These are phyloP conservation scores for Metahyphopichia silvanorum DNA, from an alignment of 805 yeast species.

Conservation along the genomic window DNA sequence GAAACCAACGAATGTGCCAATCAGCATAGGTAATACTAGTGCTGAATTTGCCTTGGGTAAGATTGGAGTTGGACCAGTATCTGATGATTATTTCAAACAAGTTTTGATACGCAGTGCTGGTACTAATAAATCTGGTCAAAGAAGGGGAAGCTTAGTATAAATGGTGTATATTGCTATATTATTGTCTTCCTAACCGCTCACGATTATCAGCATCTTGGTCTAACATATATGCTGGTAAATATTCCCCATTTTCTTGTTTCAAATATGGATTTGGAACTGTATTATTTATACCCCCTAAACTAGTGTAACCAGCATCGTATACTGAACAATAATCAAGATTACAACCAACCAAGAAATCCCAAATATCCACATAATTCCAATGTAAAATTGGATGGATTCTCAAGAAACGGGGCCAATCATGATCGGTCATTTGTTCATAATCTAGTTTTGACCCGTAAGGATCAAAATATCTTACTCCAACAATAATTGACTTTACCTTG, in stretches of 20 bases:
- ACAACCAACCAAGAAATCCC: constrained; percentile 71
- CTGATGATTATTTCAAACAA: constrained; percentile 36
- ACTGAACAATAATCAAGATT: constrained; percentile 67
- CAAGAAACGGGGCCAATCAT: constrained; percentile 85
- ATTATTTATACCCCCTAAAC: constrained; percentile 74
- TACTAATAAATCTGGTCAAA: constrained; percentile 17
- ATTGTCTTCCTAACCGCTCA: constrained; percentile 41
- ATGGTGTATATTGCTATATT: no score
- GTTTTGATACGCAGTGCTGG: constrained; percentile 22
- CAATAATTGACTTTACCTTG: constrained; percentile 67
- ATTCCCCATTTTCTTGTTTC: constrained; percentile 20
- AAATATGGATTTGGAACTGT: constrained; percentile 71
- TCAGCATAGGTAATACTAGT: constrained; percentile 54
- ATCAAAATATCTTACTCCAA: constrained; percentile 86
- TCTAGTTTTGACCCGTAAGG: constrained; percentile 68
- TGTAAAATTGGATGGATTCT: constrained; percentile 85
- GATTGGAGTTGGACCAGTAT: constrained; percentile 81
- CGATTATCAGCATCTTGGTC: constrained; percentile 61
- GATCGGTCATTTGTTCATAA: constrained; percentile 74
- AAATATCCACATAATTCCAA: constrained; percentile 81
- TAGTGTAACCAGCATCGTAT: constrained; percentile 84
- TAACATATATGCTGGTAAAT: constrained; percentile 56
- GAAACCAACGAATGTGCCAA: constrained; percentile 39
- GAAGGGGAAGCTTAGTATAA: constrained; percentile 11
- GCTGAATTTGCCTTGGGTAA: constrained; percentile 75